These are phyloP conservation scores for Sedum album DNA, from an alignment of 164 flowering plant species.

Conservation along the genomic window DNA sequence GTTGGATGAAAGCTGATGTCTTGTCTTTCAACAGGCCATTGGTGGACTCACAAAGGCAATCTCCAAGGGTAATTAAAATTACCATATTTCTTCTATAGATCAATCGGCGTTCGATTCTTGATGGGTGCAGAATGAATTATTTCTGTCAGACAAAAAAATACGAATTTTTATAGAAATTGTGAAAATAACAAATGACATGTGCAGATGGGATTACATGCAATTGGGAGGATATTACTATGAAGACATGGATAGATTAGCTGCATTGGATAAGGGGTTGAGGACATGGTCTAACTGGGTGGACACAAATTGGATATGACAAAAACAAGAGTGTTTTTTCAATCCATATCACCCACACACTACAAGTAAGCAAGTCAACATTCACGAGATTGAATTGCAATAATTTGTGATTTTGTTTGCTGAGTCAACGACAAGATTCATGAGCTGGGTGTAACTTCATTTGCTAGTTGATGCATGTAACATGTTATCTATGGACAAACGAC, in stretches of 20 bases:
- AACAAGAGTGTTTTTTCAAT: conserved; percentile 65
- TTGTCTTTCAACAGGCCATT: conserved; percentile 63
- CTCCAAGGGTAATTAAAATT: conserved; percentile 54
- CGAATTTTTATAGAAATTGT: no score
- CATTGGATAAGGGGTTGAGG: conserved; percentile 53
- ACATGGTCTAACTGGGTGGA: conserved; percentile 93
- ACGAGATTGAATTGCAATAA: neutral
- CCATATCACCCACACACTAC: conserved; percentile 85
- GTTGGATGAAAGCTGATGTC: conserved; percentile 50
- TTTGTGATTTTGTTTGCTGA: neutral
- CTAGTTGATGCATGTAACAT: neutral
- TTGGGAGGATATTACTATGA: conserved; percentile 42
- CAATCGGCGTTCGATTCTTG: no score
- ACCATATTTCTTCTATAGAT: no score
- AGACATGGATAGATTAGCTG: conserved; percentile 74
- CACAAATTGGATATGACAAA: conserved; percentile 37
- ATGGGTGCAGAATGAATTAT: no score
- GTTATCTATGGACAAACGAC: no score
- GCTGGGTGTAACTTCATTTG: neutral
- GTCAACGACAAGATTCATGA: neutral
- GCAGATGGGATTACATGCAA: conserved; percentile 84
- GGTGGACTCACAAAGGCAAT: conserved; percentile 66
- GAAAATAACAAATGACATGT: no score
- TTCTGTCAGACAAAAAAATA: no score
- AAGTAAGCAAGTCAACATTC: conserved; percentile 26